phyloP scores from a whole-genome alignment of 2,329 filamentous ascomycete species.

The Aureobasidium sp. region DNA sequence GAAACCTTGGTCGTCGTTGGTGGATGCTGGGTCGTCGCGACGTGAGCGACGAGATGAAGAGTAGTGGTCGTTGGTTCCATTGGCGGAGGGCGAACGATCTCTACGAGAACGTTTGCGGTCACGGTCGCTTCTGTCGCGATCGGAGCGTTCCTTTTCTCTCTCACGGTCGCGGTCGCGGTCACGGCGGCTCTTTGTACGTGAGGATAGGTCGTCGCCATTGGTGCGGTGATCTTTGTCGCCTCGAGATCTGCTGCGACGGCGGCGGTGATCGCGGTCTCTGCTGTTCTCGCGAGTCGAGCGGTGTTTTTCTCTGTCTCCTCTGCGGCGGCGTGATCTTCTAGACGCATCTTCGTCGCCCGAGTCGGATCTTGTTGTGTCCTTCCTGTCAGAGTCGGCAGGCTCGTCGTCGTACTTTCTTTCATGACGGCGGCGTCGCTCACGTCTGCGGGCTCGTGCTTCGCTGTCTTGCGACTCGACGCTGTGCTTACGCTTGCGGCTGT shows the following conservation, averaged over 20 bases:
- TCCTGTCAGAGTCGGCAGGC: conserved; percentile 30
- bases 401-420: conserved; percentile 34
- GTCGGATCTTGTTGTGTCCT: conserved; percentile 55
- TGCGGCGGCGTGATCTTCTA: conserved; percentile 53
- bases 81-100: conserved; percentile 37
- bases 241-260: conserved; percentile 33
- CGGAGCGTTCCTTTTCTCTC: conserved; percentile 17
- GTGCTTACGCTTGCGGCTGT: conserved; percentile 43
- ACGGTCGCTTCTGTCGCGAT: conserved; percentile 24
- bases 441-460: conserved; percentile 35
- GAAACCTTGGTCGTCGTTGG: conserved; percentile 38
- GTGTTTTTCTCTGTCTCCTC: conserved; percentile 33
- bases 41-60: conserved; percentile 31
- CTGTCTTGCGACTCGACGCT: conserved; percentile 31
- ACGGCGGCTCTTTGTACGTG: conserved; percentile 10
- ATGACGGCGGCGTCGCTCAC: conserved; percentile 43
- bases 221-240: conserved; percentile 9
- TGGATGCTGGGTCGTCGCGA: conserved; percentile 28
- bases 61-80: conserved; percentile 43
- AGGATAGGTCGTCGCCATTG: background rate
- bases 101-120: conserved; percentile 46
- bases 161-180: conserved; percentile 9
- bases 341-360: conserved; percentile 48
- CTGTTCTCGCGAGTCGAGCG: conserved; percentile 42
- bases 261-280: conserved; percentile 30